phyloP scores from a whole-genome alignment of 306 rosid genomes.

The Cucumis melo region DNA sequence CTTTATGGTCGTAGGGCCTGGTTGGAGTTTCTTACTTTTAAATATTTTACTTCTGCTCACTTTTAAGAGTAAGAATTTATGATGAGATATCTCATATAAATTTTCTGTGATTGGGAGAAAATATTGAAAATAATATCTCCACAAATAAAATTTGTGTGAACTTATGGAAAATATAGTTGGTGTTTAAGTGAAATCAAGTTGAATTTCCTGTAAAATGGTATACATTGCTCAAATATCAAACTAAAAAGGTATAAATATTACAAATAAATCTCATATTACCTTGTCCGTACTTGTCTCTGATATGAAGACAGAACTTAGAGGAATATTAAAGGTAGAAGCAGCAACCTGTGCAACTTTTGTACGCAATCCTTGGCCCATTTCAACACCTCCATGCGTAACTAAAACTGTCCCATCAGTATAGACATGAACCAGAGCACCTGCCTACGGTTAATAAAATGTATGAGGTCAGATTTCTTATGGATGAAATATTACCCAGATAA shows the following conservation, averaged over 20 bases:
- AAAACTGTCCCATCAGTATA: conserved; percentile 97
- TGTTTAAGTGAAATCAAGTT: neutral
- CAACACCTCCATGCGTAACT: conserved; percentile 94
- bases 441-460: conserved; percentile 35
- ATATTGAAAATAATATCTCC: neutral
- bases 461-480: neutral
- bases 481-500: neutral
- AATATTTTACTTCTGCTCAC: neutral
- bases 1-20: too few relatives aligned
- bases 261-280: conserved; percentile 27
- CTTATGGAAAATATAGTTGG: neutral
- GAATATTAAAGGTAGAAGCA: conserved; percentile 82
- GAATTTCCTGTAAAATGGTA: neutral
- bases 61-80: neutral
- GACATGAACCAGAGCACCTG: conserved; percentile 95
- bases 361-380: conserved; percentile 98
- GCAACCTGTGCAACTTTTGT: conserved; percentile 95
- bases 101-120: neutral
- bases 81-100: neutral
- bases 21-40: too few relatives aligned
- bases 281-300: conserved; percentile 95
- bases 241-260: neutral
- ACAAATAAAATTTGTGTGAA: neutral
- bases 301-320: conserved; percentile 79
- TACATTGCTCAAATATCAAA: neutral